A percentile compares a stretch with the other conserved stretches of the same genome.
These are phyloP conservation scores for Calocybe gangraenosa DNA, from an alignment of 768 basidiomycete genomes.

Conservation along the genomic window DNA sequence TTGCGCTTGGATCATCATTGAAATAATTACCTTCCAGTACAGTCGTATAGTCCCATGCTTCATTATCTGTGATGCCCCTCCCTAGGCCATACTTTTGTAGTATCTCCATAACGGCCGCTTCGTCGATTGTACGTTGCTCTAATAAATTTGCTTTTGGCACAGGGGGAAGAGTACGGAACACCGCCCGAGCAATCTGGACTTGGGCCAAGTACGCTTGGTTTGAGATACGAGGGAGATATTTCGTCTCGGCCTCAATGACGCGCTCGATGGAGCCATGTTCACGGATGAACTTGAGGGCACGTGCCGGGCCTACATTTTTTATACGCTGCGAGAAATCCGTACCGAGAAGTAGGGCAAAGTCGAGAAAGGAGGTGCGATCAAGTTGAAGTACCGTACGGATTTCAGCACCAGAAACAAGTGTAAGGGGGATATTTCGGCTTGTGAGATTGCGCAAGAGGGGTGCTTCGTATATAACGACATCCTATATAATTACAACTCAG, in stretches of 20 bases:
- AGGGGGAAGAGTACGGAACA: conserved; percentile 67
- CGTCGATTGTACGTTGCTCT: conserved; percentile 32
- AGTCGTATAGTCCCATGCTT: conserved; percentile 39
- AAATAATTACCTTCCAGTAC: conserved; percentile 65
- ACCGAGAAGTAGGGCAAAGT: conserved; percentile 84
- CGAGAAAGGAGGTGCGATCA: conserved; percentile 57
- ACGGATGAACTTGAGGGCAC: conserved; percentile 73
- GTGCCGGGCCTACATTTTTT: conserved; percentile 72
- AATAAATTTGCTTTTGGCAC: conserved; percentile 41
- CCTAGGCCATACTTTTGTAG: conserved; percentile 50
- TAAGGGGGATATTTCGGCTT: conserved; percentile 51
- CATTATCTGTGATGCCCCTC: conserved; percentile 26
- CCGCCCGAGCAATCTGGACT: conserved; percentile 54
- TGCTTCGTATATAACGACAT: conserved; percentile 79
- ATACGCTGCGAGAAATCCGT: conserved; percentile 90
- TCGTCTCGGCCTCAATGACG: conserved; percentile 48
- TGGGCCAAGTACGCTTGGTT: conserved; percentile 56
- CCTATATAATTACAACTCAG: conserved; percentile 34
- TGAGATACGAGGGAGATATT: conserved; percentile 47
- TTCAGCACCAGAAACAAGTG: conserved; percentile 58
- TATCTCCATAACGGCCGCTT: conserved; percentile 38
- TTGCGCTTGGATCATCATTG: conserved; percentile 49
- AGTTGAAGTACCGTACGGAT: conserved; percentile 59
- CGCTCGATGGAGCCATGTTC: conserved; percentile 70
- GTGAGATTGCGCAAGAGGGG: conserved; percentile 80